Evolutionary conservation across 495 filamentous ascomycete species (phyloP).

Genomic region (Evansstolkia leycettana): DNA sequence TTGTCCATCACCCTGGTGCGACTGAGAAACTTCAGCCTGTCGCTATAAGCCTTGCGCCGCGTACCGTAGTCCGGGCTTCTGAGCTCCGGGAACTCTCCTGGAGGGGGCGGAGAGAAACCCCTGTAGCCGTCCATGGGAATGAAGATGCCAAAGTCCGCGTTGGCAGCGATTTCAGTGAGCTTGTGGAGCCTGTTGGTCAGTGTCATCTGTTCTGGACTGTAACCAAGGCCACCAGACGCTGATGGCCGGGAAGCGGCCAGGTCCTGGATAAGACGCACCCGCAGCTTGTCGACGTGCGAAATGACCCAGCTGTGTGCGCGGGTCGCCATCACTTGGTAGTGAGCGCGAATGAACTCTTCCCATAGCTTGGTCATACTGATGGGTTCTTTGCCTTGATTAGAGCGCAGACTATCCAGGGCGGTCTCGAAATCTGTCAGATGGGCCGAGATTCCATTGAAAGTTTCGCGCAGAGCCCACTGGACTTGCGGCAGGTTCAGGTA

Average conservation of each 20-base stretch:
- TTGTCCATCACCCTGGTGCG: neutral
- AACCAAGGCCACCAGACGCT: conserved; percentile 2
- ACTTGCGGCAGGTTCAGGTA: conserved; percentile 14
- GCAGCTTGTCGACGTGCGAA: conserved; percentile 10
- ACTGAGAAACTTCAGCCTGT: conserved; percentile 4
- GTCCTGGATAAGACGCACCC: conserved; percentile 7
- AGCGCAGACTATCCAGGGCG: conserved; percentile 5
- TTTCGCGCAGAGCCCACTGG: conserved; percentile 12
- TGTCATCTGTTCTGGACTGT: conserved; percentile 7
- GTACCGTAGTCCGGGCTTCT: neutral
- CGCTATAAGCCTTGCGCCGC: conserved; percentile 5
- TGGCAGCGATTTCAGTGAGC: conserved; percentile 9
- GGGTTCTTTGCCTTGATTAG: neutral
- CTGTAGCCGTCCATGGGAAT: conserved; percentile 16
- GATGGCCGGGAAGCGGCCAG: conserved; percentile 1
- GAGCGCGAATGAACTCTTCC: conserved; percentile 13
- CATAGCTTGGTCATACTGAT: conserved; percentile 14
- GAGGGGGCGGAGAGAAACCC: conserved; percentile 4
- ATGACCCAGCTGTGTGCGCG: conserved; percentile 20
- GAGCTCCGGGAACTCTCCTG: neutral
- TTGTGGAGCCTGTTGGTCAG: conserved; percentile 12
- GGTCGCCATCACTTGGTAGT: conserved; percentile 15
- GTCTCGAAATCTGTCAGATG: conserved; percentile 12
- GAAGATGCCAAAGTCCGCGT: conserved; percentile 13
- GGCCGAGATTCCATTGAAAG: conserved; percentile 17